Conservation (phyloP, 2,329 filamentous ascomycete species). For the Escovopsis sp. region DNA sequence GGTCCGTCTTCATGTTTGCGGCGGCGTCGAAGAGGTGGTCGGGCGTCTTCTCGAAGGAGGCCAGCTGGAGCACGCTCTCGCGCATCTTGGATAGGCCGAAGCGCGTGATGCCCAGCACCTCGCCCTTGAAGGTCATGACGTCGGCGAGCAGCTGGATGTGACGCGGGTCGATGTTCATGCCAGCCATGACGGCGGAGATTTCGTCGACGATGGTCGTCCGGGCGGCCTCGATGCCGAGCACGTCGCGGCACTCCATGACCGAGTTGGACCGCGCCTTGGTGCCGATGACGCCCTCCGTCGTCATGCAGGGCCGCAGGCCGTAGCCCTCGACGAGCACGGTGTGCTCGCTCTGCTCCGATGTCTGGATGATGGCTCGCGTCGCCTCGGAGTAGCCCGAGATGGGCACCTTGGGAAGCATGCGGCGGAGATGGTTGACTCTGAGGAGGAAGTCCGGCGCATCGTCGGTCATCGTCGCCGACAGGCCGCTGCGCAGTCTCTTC, state of each 20-base stretch:
- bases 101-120: slow-evolving; percentile 88
- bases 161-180: slow-evolving; percentile 90
- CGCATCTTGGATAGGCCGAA: slow-evolving; percentile 95
- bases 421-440: slow-evolving; percentile 72
- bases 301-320: slow-evolving; percentile 79
- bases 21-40: slow-evolving; percentile 95
- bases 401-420: slow-evolving; percentile 64
- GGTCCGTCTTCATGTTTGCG: slow-evolving; percentile 78
- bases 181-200: slow-evolving; percentile 76
- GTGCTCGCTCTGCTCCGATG: slow-evolving; percentile 51
- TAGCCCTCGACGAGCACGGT: slow-evolving; percentile 88
- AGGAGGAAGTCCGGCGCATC: slow-evolving; percentile 42
- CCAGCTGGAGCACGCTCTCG: slow-evolving; percentile 83
- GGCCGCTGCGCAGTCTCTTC: slow-evolving; percentile 24
- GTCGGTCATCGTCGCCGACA: slow-evolving; percentile 24
- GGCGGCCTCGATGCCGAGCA: slow-evolving; percentile 91
- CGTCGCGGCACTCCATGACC: slow-evolving; percentile 74
- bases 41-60: slow-evolving; percentile 94
- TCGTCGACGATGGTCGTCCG: slow-evolving; percentile 77
- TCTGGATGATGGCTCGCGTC: slow-evolving; percentile 75
- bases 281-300: slow-evolving; percentile 77
- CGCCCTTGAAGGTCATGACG: slow-evolving; percentile 98
- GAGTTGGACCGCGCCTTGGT: slow-evolving; percentile 63
- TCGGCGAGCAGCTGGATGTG: slow-evolving; percentile 97
- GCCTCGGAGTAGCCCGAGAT: slow-evolving; percentile 84